phyloP scores from a whole-genome alignment of 805 yeast species.

The Teunomyces tritomae region DNA sequence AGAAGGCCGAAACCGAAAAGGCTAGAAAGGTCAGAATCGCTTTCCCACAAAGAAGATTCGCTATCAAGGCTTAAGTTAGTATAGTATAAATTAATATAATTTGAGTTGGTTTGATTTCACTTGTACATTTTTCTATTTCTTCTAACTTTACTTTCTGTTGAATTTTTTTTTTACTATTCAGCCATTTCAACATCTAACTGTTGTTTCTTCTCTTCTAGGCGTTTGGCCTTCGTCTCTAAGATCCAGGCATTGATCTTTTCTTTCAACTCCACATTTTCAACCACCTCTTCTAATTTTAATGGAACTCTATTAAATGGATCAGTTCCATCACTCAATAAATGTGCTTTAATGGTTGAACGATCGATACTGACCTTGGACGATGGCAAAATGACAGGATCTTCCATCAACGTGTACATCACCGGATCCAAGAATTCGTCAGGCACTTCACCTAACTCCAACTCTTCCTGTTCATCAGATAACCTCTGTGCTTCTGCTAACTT shows the following conservation, averaged over 20 bases:
- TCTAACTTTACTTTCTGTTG: background rate
- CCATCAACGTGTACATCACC: slow-evolving; percentile 92
- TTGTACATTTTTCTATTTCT: background rate
- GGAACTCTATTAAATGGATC: slow-evolving; percentile 98
- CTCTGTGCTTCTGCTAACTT: slow-evolving; percentile 61
- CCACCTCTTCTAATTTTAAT: slow-evolving; percentile 80
- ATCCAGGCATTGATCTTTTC: slow-evolving; percentile 59
- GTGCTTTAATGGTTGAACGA: slow-evolving; percentile 88
- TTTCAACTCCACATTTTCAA: slow-evolving; percentile 71
- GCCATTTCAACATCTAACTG: slow-evolving; percentile 19
- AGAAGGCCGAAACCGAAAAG: slow-evolving; percentile 77
- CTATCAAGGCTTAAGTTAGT: slow-evolving; percentile 86
- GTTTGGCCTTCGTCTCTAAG: slow-evolving; percentile 34
- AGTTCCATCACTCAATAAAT: slow-evolving; percentile 87
- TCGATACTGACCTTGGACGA: slow-evolving; percentile 82
- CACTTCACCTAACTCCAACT: slow-evolving; percentile 82
- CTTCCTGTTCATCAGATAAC: slow-evolving; percentile 72
- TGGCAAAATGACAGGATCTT: slow-evolving; percentile 94
- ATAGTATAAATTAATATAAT: slow-evolving; percentile 6
- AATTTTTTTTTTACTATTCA: slow-evolving; percentile 9
- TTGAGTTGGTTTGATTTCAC: background rate
- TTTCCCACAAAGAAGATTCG: slow-evolving; percentile 98
- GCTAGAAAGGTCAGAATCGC: slow-evolving; percentile 90
- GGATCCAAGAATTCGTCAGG: slow-evolving; percentile 98
- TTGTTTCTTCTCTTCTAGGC: slow-evolving; percentile 8